A percentile compares a stretch with the other conserved stretches of the same genome.
These are phyloP conservation scores for Xylaria sp. DNA, from an alignment of 2,329 filamentous ascomycete genomes.

Conservation along the genomic window DNA sequence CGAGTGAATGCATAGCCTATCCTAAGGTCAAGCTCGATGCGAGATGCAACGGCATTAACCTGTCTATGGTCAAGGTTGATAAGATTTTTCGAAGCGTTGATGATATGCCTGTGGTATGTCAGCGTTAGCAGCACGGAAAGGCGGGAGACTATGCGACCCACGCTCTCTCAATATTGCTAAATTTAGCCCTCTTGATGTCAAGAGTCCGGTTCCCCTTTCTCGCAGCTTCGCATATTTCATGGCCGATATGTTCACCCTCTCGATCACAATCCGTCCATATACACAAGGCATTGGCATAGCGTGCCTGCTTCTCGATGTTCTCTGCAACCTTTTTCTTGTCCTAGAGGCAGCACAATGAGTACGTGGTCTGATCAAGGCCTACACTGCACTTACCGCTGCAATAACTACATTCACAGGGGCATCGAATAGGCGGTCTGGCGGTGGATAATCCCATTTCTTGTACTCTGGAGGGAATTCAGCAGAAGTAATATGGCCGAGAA, in stretches of 20 bases:
- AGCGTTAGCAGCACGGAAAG: conserved; percentile 12
- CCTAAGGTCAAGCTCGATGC: conserved; percentile 91
- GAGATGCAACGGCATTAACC: conserved; percentile 85
- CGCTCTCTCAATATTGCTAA: conserved; percentile 96
- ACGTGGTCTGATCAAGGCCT: conserved; percentile 6
- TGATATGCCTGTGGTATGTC: conserved; percentile 73
- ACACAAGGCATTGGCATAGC: conserved; percentile 77
- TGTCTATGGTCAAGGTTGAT: conserved; percentile 84
- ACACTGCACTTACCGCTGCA: conserved; percentile 64
- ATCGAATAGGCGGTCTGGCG: conserved; percentile 82
- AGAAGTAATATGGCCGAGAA: conserved; percentile 87
- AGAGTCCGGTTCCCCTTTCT: conserved; percentile 77
- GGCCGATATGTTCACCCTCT: conserved; percentile 95
- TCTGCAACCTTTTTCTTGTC: conserved; percentile 83
- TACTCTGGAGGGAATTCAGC: conserved; percentile 80
- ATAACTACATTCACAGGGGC: conserved; percentile 78
- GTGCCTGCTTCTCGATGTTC: conserved; percentile 86
- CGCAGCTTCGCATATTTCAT: conserved; percentile 88
- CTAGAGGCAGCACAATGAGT: conserved; percentile 53
- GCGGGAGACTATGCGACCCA: conserved; percentile 56
- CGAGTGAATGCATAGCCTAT: conserved; percentile 94
- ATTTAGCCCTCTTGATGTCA: conserved; percentile 84
- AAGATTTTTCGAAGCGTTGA: conserved; percentile 82
- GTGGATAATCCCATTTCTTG: conserved; percentile 83
- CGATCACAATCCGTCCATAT: conserved; percentile 99